These are phyloP conservation scores for Daldinia eschscholtzii DNA, from an alignment of 2,329 filamentous ascomycete species.

Conservation along the genomic window DNA sequence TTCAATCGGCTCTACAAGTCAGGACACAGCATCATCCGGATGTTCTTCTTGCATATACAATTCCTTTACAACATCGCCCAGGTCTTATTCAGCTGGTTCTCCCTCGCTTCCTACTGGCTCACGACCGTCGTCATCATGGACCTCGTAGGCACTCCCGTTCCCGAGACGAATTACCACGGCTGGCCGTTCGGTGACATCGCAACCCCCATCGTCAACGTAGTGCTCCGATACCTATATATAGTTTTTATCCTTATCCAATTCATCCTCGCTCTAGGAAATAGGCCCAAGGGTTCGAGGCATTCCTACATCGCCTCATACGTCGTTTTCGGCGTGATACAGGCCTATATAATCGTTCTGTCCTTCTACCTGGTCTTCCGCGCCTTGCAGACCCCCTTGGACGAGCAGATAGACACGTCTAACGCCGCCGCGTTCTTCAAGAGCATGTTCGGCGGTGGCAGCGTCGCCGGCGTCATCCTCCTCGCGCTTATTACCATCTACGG, in stretches of 20 bases:
- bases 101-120: constrained; percentile 91
- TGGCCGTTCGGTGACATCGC: constrained; percentile 92
- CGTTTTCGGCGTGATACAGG: constrained; percentile 88
- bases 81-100: constrained; percentile 92
- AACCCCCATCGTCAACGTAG: constrained; percentile 90
- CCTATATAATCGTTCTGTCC: constrained; percentile 90
- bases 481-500: constrained; percentile 94
- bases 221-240: constrained; percentile 92
- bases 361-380: constrained; percentile 42
- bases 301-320: constrained; percentile 92
- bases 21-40: constrained; percentile 95
- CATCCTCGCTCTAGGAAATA: constrained; percentile 94
- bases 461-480: constrained; percentile 91
- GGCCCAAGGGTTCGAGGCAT: constrained; percentile 94
- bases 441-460: constrained; percentile 82
- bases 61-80: constrained; percentile 94
- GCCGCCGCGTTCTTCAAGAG: constrained; percentile 70
- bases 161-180: constrained; percentile 65
- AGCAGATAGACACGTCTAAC: constrained; percentile 41
- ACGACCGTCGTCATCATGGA: constrained; percentile 98
- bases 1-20: constrained; percentile 99
- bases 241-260: constrained; percentile 94
- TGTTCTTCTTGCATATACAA: constrained; percentile 99
- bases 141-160: constrained; percentile 79
- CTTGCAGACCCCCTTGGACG: constrained; percentile 58